Conservation (phyloP, 495 filamentous ascomycete species). For the Tuber melanosporum region DNA sequence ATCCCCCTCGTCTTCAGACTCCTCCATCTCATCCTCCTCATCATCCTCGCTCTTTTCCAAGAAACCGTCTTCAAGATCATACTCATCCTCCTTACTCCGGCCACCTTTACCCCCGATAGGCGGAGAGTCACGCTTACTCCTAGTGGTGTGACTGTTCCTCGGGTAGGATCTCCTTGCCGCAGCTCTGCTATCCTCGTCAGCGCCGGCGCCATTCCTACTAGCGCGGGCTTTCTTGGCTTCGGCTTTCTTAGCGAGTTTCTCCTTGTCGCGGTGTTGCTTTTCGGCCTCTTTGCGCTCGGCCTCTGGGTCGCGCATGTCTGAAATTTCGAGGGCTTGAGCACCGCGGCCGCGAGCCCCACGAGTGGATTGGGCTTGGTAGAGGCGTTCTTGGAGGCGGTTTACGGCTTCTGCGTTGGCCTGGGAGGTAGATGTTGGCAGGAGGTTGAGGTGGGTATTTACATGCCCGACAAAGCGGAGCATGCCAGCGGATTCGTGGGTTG, state of each 20-base stretch:
- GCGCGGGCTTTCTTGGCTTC: constrained; percentile 45
- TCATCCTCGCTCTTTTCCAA: constrained; percentile 50
- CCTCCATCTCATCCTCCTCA: constrained; percentile 54
- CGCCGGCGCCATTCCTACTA: constrained; percentile 51
- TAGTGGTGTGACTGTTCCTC: constrained; percentile 45
- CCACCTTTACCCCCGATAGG: constrained; percentile 51
- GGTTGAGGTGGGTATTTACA: constrained; percentile 56
- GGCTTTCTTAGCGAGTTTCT: constrained; percentile 47
- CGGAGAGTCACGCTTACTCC: constrained; percentile 51
- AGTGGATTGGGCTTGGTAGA: constrained; percentile 54
- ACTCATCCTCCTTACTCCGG: constrained; percentile 61
- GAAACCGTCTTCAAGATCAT: constrained; percentile 55
- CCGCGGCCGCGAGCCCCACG: constrained; percentile 50
- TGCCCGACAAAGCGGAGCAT: constrained; percentile 62
- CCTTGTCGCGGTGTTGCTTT: constrained; percentile 54
- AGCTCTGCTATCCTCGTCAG: constrained; percentile 56
- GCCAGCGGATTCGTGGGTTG: constrained; percentile 53
- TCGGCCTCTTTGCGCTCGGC: constrained; percentile 57
- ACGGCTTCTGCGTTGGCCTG: constrained; percentile 60
- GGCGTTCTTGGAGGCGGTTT: constrained; percentile 56
- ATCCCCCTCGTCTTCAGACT: constrained; percentile 51
- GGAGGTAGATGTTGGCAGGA: constrained; percentile 51
- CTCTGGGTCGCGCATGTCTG: constrained; percentile 58
- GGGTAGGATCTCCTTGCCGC: constrained; percentile 45
- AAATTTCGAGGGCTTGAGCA: constrained; percentile 50